Conservation (phyloP, 2,329 filamentous ascomycete genomes). For the Monosporascus sp. region DNA sequence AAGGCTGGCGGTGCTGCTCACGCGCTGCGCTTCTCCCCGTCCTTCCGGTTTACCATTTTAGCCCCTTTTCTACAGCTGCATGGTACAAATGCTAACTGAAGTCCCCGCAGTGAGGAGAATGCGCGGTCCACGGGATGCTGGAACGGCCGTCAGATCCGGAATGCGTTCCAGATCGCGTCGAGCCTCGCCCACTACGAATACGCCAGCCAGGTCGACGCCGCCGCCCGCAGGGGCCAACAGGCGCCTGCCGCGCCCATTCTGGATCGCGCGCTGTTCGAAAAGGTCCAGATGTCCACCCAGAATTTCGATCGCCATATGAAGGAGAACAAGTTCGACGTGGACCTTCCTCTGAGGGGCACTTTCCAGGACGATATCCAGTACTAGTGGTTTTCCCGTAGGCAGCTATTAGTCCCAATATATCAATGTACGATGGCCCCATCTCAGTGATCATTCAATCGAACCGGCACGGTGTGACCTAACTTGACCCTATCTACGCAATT, state of each 20-base stretch:
- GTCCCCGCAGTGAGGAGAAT: slow-evolving; percentile 12
- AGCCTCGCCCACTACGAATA: slow-evolving; percentile 34
- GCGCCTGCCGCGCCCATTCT: slow-evolving; percentile 31
- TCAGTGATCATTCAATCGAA: no score
- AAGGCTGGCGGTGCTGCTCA: no score
- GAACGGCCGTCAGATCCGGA: slow-evolving; percentile 30
- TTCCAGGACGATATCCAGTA: slow-evolving; percentile 20
- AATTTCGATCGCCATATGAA: slow-evolving; percentile 38
- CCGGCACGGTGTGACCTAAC: no score
- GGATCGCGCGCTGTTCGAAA: slow-evolving; percentile 33
- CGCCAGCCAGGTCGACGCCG: slow-evolving; percentile 22
- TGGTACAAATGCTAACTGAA: no score
- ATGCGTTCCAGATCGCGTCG: slow-evolving; percentile 30
- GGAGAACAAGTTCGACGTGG: slow-evolving; percentile 30
- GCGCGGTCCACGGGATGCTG: slow-evolving; percentile 24
- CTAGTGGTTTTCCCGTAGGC: slow-evolving; percentile 2
- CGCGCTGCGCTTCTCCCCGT: no score
- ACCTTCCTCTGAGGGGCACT: slow-evolving; percentile 29
- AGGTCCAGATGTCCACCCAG: slow-evolving; percentile 38
- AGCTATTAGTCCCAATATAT: no score
- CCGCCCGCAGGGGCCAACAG: slow-evolving; percentile 26
- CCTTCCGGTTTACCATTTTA: no score
- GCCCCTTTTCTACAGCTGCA: no score
- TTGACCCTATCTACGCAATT: no score
- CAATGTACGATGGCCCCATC: no score